Evolutionary conservation across 352 stramenopile genomes (phyloP), one percentile per base, ranked within the genome.

Genomic region (Bremia lactucae): DNA sequence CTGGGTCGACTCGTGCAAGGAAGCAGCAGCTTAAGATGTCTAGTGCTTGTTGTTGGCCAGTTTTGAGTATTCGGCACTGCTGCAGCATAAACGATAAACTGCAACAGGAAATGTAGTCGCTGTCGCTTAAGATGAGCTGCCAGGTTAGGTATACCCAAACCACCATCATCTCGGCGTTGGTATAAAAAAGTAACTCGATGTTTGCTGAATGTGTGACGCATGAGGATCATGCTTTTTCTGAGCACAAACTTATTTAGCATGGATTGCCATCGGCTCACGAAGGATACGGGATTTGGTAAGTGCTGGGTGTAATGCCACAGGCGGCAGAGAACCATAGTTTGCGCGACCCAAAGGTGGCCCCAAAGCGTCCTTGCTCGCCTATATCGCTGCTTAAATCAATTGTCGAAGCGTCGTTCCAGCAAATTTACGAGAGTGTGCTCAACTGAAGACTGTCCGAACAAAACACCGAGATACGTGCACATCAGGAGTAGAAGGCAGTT

Each of bases 251-350:
- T 2, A 24, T 22, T 38, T 6, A 23, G 16, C n/a, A 22, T 22
- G 15, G 33, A 38, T 11, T 22, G 3, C 33, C 14, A 38, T 22
- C 31, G 31, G n/a, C 4, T 36, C 20, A 18, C 10, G 31, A 36
- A 9, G 2, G 13, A 5, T 3, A 15, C 15, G 4, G 11, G 11
- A 6, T 16, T 33, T 3, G 28, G 15, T n/a, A 33, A 10, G 11
- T 33, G 11, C 28, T 33, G 0, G 10, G 28, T 33, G 15, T 33
- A 16, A 16, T 46, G 25, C 24, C 39, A 46, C 39, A 46, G 19
- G 3, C 26, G 26, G 7, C 25, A 46, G 6, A 36, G 26, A 8
- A 42, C 13, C 39, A 37, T 46, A 3, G 39, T 46, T 28, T 46
- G 39, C 0, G 39, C 25, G 19, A 46, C 39, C 16, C 26, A 25